These are phyloP conservation scores for Aspergillus niger DNA, from an alignment of 2,329 filamentous ascomycete species.

Conservation along the genomic window DNA sequence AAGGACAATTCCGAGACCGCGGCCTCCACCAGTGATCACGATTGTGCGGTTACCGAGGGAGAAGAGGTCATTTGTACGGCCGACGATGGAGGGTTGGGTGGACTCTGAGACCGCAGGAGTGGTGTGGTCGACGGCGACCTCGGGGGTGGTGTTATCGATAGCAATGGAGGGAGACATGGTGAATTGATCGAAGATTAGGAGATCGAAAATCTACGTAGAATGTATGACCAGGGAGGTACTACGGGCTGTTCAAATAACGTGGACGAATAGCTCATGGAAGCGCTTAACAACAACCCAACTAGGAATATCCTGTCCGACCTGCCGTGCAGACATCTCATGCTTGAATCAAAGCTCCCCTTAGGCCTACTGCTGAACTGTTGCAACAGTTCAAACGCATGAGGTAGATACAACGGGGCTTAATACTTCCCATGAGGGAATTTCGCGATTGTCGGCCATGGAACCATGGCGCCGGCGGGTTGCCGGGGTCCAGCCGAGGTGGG, in stretches of 20 bases:
- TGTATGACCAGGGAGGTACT: neutral
- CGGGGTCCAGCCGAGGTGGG: slow-evolving; percentile 7
- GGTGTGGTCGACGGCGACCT: slow-evolving; percentile 25
- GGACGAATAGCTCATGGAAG: neutral
- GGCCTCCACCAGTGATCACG: slow-evolving; percentile 54
- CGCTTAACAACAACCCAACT: slow-evolving; percentile 23
- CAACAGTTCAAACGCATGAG: neutral
- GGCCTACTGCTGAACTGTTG: neutral
- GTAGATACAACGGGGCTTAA: neutral
- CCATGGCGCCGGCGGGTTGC: neutral
- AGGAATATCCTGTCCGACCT: slow-evolving; percentile 3
- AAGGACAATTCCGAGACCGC: slow-evolving; percentile 55
- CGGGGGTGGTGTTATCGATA: slow-evolving; percentile 1
- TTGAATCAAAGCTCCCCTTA: neutral
- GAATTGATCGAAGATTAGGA: neutral
- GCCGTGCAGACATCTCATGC: neutral
- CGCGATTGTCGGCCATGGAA: neutral
- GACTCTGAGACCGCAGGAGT: slow-evolving; percentile 32
- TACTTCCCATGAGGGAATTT: neutral
- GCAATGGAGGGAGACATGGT: slow-evolving; percentile 26
- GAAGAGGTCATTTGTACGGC: slow-evolving; percentile 40
- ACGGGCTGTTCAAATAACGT: neutral
- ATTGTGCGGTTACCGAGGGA: slow-evolving; percentile 47
- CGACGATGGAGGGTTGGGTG: slow-evolving; percentile 33
- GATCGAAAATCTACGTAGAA: neutral